Percentiles rank a stretch among this genome's conserved stretches.
phyloP scores from a whole-genome alignment of 2,329 filamentous ascomycete species.

The Paraphaeosphaeria minitans region DNA sequence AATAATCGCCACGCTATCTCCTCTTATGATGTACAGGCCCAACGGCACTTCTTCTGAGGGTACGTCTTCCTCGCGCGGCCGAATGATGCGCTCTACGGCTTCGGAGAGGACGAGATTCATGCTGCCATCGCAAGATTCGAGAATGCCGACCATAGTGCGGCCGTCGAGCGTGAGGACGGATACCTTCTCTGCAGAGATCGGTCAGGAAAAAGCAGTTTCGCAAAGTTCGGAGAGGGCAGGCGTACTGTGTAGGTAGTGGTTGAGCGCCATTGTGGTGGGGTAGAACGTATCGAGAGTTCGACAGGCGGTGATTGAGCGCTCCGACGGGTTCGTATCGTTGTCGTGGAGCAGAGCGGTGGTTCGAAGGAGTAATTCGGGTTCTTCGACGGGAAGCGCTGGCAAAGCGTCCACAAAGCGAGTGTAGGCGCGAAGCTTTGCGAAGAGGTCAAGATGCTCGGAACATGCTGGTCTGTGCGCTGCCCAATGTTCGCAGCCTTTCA shows the following conservation, averaged over 20 bases:
- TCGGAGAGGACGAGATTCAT: conserved; percentile 89
- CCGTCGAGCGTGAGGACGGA: conserved; percentile 91
- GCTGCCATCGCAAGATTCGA: conserved; percentile 85
- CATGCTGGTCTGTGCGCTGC: conserved; percentile 4
- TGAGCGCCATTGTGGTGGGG: conserved; percentile 47
- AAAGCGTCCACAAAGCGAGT: conserved; percentile 2
- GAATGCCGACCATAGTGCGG: conserved; percentile 74
- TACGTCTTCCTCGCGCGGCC: conserved; percentile 80
- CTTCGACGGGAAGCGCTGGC: conserved; percentile 7
- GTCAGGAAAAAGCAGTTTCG: conserved; percentile 17
- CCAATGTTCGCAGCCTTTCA: not conserved
- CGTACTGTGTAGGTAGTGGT: conserved; percentile 52
- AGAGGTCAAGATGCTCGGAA: not conserved
- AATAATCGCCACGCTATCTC: conserved; percentile 91
- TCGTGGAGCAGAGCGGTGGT: not conserved
- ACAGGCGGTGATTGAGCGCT: no score
- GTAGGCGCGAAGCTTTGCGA: conserved; percentile 6
- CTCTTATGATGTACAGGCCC: conserved; percentile 88
- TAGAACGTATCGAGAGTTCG: not conserved
- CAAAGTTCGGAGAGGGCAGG: not conserved
- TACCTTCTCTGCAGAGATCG: conserved; percentile 72
- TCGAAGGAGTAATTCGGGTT: not conserved
- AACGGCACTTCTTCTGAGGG: conserved; percentile 79
- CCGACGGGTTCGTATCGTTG: not conserved
- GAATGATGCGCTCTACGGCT: conserved; percentile 88